Evolutionary conservation across 164 flowering plant genomes (phyloP).

Genomic region (Hamamelis virginiana): DNA sequence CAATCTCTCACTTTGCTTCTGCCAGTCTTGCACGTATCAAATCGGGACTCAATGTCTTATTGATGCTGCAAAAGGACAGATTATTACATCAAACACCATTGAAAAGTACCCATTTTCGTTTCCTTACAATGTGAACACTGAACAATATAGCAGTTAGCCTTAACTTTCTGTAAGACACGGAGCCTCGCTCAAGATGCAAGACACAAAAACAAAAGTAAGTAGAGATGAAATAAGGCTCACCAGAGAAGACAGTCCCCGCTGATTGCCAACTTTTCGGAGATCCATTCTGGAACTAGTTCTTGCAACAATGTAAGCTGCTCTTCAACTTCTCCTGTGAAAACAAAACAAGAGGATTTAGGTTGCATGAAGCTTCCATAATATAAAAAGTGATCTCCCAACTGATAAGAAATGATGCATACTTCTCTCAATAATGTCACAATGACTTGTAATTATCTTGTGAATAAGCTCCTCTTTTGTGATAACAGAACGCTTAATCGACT

Average conservation of each 20-base stretch:
- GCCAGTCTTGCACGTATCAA: constrained; percentile 34
- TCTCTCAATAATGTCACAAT: constrained; percentile 53
- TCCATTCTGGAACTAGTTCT: constrained; percentile 78
- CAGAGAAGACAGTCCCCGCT: constrained; percentile 60
- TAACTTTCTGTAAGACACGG: not conserved
- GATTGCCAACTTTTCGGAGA: constrained; percentile 45
- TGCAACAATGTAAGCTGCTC: constrained; percentile 61
- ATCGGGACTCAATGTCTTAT: constrained; percentile 40
- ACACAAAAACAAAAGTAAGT: not conserved
- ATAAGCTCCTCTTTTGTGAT: constrained; percentile 79
- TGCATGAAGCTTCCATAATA: constrained; percentile 1
- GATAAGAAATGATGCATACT: constrained; percentile 36
- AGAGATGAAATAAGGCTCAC: constrained; percentile 29
- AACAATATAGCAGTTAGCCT: not conserved
- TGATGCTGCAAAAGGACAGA: constrained; percentile 43
- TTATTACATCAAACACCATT: not conserved
- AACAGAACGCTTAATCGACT: constrained; percentile 52
- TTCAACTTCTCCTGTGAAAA: constrained; percentile 58
- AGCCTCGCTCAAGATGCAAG: not conserved
- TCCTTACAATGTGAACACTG: not conserved
- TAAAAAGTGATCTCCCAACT: not conserved
- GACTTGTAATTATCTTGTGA: constrained; percentile 47
- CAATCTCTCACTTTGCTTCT: constrained; percentile 36
- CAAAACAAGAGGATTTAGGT: constrained; percentile 7
- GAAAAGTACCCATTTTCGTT: not conserved